Percentiles rank a stretch among this genome's conserved stretches.
Evolutionary conservation across 129 eudicot species (phyloP).

Genomic region (Lactuca saligna): DNA sequence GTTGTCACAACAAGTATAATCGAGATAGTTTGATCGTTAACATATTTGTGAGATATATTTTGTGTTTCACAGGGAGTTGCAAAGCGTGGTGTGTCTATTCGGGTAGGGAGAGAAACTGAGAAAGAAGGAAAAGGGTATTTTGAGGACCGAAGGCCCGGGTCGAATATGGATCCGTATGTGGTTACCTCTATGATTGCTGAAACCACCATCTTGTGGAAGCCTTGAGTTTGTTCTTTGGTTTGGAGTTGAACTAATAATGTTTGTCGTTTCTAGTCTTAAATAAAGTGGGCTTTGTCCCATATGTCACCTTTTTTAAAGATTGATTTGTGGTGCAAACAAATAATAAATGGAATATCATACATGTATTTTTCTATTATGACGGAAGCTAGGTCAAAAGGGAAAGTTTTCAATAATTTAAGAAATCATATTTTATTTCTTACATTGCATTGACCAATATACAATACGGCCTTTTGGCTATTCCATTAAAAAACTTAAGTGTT

Average conservation of each 20-base stretch:
- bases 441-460: too few relatives aligned
- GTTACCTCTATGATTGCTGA: conserved; percentile 48
- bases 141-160: conserved; percentile 39
- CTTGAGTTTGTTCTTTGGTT: conserved; percentile 16
- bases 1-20: neutral
- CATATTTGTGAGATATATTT: neutral
- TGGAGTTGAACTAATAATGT: conserved; percentile 2
- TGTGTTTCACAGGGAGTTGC: conserved; percentile 28
- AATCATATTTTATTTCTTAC: too few relatives aligned
- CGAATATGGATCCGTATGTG: conserved; percentile 43
- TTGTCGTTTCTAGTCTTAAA: neutral
- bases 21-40: neutral
- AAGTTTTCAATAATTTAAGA: too few relatives aligned
- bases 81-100: conserved; percentile 28
- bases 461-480: too few relatives aligned
- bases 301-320: neutral
- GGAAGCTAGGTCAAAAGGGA: too few relatives aligned
- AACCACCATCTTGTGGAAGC: conserved; percentile 45
- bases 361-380: neutral
- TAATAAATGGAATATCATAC: neutral
- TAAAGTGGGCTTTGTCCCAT: neutral
- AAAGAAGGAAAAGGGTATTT: conserved; percentile 40
- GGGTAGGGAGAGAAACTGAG: conserved; percentile 35
- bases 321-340: neutral
- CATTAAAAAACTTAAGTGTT: too few relatives aligned